Evolutionary conservation across 1,284 basidiomycete species (phyloP).

Genomic region (Trichosporon sp.): DNA sequence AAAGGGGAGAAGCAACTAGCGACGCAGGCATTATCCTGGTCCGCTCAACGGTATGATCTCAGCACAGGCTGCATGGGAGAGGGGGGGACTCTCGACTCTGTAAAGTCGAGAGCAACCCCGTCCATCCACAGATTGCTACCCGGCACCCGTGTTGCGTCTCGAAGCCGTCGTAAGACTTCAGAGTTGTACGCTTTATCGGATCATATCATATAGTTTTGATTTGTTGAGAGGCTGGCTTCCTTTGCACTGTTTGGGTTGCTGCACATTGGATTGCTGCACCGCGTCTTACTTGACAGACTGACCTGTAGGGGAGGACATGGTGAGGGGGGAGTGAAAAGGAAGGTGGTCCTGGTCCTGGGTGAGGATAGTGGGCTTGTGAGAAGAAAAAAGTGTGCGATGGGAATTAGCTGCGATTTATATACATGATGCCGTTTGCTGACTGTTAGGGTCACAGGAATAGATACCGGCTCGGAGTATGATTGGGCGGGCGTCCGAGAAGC

Average conservation of each 20-base stretch:
- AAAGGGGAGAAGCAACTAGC: constrained; percentile 42
- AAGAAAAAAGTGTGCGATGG: not conserved
- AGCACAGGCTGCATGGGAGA: constrained; percentile 33
- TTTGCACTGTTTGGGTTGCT: too few relatives aligned
- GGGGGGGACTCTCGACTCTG: not conserved
- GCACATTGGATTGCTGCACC: not conserved
- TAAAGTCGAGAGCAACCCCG: not conserved
- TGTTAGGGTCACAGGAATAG: not conserved
- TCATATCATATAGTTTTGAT: not conserved
- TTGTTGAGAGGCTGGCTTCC: too few relatives aligned
- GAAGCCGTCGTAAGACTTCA: constrained; percentile 3
- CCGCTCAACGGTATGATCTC: constrained; percentile 52
- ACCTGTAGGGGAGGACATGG: not conserved
- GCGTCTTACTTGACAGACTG: not conserved
- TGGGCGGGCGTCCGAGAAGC: not conserved
- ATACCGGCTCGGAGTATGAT: not conserved
- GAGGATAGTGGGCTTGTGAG: not conserved
- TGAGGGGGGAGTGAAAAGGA: not conserved
- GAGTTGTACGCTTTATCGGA: not conserved
- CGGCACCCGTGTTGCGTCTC: constrained; percentile 48
- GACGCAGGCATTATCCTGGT: constrained; percentile 51
- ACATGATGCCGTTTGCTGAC: too few relatives aligned
- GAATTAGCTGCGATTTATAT: not conserved
- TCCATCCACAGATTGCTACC: constrained; percentile 14
- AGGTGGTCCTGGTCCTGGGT: not conserved